Conservation (phyloP, 1,284 basidiomycete genomes). For the Rhodotorula sp. region DNA sequence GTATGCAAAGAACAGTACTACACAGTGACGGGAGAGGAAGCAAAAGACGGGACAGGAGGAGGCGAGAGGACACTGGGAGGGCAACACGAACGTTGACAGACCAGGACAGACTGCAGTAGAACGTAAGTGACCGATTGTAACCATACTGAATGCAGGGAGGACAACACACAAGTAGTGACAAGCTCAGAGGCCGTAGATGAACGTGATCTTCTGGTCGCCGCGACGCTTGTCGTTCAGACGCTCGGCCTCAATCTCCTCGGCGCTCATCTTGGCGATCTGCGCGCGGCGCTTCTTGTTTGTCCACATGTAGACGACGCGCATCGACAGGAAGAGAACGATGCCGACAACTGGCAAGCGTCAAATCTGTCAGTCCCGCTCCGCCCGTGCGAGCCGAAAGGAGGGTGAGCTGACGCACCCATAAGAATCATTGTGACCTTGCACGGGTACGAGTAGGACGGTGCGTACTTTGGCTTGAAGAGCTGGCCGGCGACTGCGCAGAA, state of each 20-base stretch:
- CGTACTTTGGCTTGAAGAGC: conserved; percentile 33
- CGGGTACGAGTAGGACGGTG: conserved; percentile 23
- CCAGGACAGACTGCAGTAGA: too few species aligned
- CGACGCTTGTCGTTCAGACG: neutral
- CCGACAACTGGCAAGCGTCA: neutral
- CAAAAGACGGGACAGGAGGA: too few species aligned
- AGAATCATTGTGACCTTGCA: conserved; percentile 33
- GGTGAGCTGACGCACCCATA: neutral
- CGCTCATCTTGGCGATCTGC: conserved; percentile 25
- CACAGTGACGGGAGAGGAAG: too few species aligned
- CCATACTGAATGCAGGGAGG: too few species aligned
- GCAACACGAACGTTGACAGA: too few species aligned
- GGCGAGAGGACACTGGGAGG: too few species aligned
- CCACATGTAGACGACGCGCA: conserved; percentile 13
- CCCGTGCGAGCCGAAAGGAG: neutral
- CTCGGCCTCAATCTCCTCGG: conserved; percentile 38
- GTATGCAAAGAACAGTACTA: too few species aligned
- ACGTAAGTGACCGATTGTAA: too few species aligned
- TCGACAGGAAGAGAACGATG: conserved; percentile 2
- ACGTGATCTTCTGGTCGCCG: conserved; percentile 4
- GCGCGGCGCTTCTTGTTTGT: conserved; percentile 23
- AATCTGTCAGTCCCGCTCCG: neutral
- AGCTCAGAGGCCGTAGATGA: conserved; percentile 2
- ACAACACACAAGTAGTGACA: too few species aligned
- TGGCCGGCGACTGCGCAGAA: conserved; percentile 10